A percentile compares a stretch with the other conserved stretches of the same genome.
phyloP scores from a whole-genome alignment of 345 rosid species.

The Sonneratia caseolaris region DNA sequence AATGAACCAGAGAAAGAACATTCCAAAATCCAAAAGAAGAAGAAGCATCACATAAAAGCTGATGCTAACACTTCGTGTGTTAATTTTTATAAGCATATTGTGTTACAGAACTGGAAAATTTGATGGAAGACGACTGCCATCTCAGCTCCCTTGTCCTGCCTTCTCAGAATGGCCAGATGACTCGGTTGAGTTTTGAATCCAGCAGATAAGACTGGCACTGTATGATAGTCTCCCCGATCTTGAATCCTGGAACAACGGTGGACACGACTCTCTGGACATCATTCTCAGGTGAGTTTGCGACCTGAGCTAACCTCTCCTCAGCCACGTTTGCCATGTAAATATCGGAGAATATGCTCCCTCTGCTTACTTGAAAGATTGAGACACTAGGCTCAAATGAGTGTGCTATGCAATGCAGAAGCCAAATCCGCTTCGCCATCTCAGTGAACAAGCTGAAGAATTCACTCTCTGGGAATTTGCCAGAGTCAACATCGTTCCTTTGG shows the following conservation, averaged over 20 bases:
- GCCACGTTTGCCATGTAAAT: slow-evolving; percentile 31
- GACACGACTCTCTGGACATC: slow-evolving; percentile 10
- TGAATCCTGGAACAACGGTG: slow-evolving; percentile 15
- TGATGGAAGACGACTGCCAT: background rate
- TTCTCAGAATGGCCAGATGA: background rate
- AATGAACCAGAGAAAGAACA: background rate
- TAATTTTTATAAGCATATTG: too few species aligned
- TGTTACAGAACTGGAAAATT: too few species aligned
- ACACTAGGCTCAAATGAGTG: slow-evolving; percentile 21
- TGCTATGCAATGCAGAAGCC: slow-evolving; percentile 34
- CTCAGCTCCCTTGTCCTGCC: background rate
- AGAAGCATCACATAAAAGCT: background rate
- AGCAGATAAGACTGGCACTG: slow-evolving; percentile 15
- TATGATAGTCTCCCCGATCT: slow-evolving; percentile 6
- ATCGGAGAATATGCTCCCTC: slow-evolving; percentile 24
- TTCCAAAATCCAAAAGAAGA: background rate
- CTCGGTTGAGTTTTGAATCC: slow-evolving; percentile 1
- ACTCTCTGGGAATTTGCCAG: slow-evolving; percentile 18
- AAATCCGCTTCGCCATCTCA: slow-evolving; percentile 29
- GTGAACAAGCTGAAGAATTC: slow-evolving; percentile 20
- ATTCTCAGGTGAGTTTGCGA: background rate
- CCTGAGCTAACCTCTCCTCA: slow-evolving; percentile 1
- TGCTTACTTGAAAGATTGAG: slow-evolving; percentile 24
- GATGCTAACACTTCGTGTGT: background rate
- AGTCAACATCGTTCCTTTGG: slow-evolving; percentile 11